Evolutionary conservation across 495 filamentous ascomycete species (phyloP), one percentile per base, ranked within the genome.

Genomic region (Bryoglossum gracile): DNA sequence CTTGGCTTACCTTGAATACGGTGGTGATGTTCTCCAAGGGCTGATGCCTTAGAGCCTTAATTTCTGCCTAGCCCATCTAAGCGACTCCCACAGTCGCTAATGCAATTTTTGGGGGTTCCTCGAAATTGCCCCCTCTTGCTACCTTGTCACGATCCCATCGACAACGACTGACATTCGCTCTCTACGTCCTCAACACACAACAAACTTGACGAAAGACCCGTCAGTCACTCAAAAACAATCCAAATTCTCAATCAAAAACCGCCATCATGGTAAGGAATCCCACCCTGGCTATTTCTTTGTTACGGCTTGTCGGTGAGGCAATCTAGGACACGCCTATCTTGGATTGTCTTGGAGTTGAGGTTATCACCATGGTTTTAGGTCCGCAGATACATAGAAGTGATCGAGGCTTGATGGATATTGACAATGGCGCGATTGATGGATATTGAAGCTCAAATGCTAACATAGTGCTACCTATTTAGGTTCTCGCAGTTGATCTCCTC

Each of bases 401-500:
- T 40, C n/a, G n/a, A n/a, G n/a, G n/a, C n/a, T n/a, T n/a, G 35
- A 30, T 24, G 32, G 32, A 45, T 21, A 36, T 35, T 18, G 23
- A 40, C 14, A 43, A 30, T 23, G 32, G 46, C 42, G 28, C 40
- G 17, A 38, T 46, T 52, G 43, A 54, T 44, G 51, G 42, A 47
- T 54, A 23, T 56, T 32, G 43, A 21, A 50, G 37, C 30, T 38
- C 37, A 40, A 35, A 54, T 33, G 59, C 55, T 62, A 58, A 61
- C 32, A 42, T 43, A 50, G 44, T 58, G 43, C 55, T 56, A 51
- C 43, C 43, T 60, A 43, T 6, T 50, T 67, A 98, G 92, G 89
- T 95, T 90, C 89, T 98, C 82, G 91, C 92, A 72, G 84, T 96
- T 79, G 92, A 98, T 83, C 90, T 98, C 60, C 86, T 98, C 72